A percentile compares a stretch with the other conserved stretches of the same genome.
Evolutionary conservation across 352 stramenopile species (phyloP).

Genomic region (Phytophthora tubulina): DNA sequence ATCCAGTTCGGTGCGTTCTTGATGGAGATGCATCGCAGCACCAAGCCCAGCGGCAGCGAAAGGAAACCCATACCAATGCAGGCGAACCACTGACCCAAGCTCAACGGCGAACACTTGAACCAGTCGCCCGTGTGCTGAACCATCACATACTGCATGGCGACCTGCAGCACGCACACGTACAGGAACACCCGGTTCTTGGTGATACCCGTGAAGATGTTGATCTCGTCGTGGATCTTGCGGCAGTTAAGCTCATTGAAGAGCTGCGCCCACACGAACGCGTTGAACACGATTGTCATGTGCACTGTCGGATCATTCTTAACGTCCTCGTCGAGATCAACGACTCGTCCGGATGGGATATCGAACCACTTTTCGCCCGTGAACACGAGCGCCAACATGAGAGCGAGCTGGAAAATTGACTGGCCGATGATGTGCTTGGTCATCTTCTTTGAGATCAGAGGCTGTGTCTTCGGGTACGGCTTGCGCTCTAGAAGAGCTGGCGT

Average conservation of each 20-base stretch:
- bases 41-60: constrained; percentile 59
- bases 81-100: constrained; percentile 56
- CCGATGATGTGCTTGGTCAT: constrained; percentile 96
- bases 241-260: constrained; percentile 89
- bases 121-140: constrained; percentile 92
- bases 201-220: constrained; percentile 96
- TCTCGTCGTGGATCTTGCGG: constrained; percentile 92
- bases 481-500: constrained; percentile 87
- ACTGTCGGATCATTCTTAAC: constrained; percentile 64
- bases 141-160: constrained; percentile 94
- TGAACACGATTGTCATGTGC: constrained; percentile 98
- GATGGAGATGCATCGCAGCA: constrained; percentile 63
- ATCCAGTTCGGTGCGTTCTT: constrained; percentile 72
- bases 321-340: constrained; percentile 58
- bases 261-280: constrained; percentile 97
- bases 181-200: constrained; percentile 94
- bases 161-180: constrained; percentile 90
- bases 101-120: constrained; percentile 68
- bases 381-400: constrained; percentile 83
- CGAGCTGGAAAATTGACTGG: constrained; percentile 93
- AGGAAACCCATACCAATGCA: constrained; percentile 65
- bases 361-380: constrained; percentile 79
- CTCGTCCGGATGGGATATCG: constrained; percentile 49
- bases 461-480: constrained; percentile 90
- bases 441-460: constrained; percentile 91